These are phyloP conservation scores for Stephanodiscus triporus DNA, from an alignment of 108 stramenopile species.

Conservation along the genomic window DNA sequence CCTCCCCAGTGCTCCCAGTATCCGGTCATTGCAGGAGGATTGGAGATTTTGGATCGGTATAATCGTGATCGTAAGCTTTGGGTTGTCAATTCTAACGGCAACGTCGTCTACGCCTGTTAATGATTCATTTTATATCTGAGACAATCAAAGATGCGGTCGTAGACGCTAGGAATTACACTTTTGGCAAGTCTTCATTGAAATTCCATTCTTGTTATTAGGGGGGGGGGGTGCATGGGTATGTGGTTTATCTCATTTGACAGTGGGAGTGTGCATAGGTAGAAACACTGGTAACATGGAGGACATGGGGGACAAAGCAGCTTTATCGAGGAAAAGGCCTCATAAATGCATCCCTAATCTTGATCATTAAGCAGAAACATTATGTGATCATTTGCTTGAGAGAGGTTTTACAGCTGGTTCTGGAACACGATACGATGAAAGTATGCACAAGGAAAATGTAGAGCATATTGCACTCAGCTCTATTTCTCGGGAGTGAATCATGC, in stretches of 20 bases:
- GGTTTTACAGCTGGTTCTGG: background rate
- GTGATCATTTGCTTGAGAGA: background rate
- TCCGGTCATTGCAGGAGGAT: conserved; percentile 43
- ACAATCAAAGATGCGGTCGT: background rate
- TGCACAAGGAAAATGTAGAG: too few relatives aligned
- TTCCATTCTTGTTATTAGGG: background rate
- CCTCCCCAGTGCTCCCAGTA: conserved; percentile 22
- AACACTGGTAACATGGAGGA: background rate
- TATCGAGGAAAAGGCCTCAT: too few relatives aligned
- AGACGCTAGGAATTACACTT: background rate
- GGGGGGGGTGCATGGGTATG: background rate
- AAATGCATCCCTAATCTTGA: background rate
- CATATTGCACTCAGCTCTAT: too few relatives aligned
- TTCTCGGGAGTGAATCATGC: too few relatives aligned
- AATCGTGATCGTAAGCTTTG: conserved; percentile 38
- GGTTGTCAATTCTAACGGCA: conserved; percentile 35
- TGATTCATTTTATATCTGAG: conserved; percentile 48
- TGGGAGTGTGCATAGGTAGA: background rate
- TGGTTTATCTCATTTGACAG: background rate
- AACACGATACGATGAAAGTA: background rate
- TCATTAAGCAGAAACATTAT: background rate
- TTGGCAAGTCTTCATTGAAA: background rate
- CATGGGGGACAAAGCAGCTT: too few relatives aligned
- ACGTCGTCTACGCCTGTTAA: conserved; percentile 24
- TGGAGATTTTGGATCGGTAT: conserved; percentile 54